These are phyloP conservation scores for Nectriaceae sp. DNA, from an alignment of 2,329 filamentous ascomycete genomes.

Conservation along the genomic window DNA sequence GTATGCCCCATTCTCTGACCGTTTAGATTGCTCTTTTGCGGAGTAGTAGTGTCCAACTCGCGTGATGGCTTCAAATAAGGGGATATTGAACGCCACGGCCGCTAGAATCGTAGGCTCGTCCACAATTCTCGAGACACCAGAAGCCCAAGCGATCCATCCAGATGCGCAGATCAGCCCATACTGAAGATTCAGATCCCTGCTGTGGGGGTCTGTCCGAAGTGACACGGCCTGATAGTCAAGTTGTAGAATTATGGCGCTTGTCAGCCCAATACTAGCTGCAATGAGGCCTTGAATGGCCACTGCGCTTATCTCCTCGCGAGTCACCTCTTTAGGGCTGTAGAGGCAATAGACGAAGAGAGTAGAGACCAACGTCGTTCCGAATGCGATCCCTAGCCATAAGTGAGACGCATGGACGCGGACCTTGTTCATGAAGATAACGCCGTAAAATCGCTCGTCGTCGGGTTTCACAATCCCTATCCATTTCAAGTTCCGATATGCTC, in stretches of 20 bases:
- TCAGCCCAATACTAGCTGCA: slow-evolving; percentile 16
- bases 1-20: no score
- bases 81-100: slow-evolving; percentile 18
- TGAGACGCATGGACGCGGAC: slow-evolving; percentile 19
- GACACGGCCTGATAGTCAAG: neutral
- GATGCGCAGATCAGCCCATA: slow-evolving; percentile 8
- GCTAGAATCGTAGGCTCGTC: slow-evolving; percentile 9
- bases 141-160: slow-evolving; percentile 2
- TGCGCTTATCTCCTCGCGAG: slow-evolving; percentile 3
- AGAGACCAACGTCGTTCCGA: slow-evolving; percentile 14
- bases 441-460: slow-evolving; percentile 11
- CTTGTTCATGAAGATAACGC: slow-evolving; percentile 6
- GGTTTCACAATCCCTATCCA: slow-evolving; percentile 16
- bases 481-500: slow-evolving; percentile 16
- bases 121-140: neutral
- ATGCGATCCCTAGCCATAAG: slow-evolving; percentile 16
- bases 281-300: slow-evolving; percentile 14
- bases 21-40: neutral
- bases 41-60: neutral
- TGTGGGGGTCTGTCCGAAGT: slow-evolving; percentile 19
- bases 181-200: slow-evolving; percentile 17
- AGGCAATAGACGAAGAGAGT: slow-evolving; percentile 20
- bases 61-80: slow-evolving; percentile 17
- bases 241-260: slow-evolving; percentile 10
- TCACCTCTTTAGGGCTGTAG: slow-evolving; percentile 13